Evolutionary conservation across 768 basidiomycete genomes (phyloP).

Genomic region (Lanmaoa rubissima): DNA sequence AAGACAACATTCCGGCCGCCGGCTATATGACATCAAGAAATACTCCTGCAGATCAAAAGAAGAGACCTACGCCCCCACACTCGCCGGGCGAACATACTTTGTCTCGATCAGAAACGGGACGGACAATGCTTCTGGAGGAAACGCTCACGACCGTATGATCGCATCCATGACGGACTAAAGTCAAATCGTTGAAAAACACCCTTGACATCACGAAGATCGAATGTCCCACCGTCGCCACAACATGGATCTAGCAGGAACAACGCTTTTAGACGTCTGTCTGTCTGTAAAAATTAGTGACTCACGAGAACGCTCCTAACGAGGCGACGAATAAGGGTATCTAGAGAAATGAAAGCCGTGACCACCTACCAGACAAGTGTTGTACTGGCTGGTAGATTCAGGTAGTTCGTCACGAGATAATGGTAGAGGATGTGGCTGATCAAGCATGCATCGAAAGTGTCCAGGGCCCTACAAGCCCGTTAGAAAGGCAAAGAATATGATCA

Average conservation of each 20-base stretch:
- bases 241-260: conserved; percentile 42
- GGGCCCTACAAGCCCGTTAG: conserved; percentile 20
- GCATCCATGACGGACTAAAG: conserved; percentile 47
- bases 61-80: conserved; percentile 46
- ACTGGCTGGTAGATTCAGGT: conserved; percentile 44
- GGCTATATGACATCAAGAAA: conserved; percentile 31
- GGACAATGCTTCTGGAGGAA: neutral
- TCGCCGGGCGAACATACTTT: conserved; percentile 46
- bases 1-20: conserved; percentile 44
- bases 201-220: neutral
- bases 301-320: conserved; percentile 53
- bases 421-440: conserved; percentile 55
- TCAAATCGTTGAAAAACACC: neutral
- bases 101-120: neutral
- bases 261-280: neutral
- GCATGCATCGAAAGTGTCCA: conserved; percentile 55
- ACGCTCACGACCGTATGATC: conserved; percentile 40
- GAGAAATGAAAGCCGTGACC: too few species aligned
- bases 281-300: conserved; percentile 20
- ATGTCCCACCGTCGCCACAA: conserved; percentile 48
- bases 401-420: conserved; percentile 56
- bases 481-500: neutral
- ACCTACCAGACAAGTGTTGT: conserved; percentile 43
- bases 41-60: neutral
- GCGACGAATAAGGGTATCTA: neutral